Evolutionary conservation across 495 filamentous ascomycete genomes (phyloP), one percentile per base, ranked within the genome.

Genomic region (Xylaria grammica): DNA sequence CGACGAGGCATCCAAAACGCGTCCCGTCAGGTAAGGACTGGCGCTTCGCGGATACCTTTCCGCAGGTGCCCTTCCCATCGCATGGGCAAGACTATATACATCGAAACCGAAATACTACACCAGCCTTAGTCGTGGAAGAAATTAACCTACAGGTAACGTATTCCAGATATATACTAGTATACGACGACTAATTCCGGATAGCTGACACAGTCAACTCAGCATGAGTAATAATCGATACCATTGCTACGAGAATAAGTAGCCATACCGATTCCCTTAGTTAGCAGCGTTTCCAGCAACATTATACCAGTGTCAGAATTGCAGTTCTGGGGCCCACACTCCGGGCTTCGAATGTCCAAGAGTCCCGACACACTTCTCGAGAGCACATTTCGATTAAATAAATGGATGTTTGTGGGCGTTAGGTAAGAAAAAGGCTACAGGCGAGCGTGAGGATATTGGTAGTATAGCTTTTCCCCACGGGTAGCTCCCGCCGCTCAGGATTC

Each of bases 71-170:
- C 13, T 46, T 29, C 15, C 30, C 48, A 17, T 30, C 24, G 22
- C 34, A 15, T 38, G 24, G 6, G 40, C n/a, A 32, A 20, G 15
- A 8, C 15, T 1, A 29, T 4, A 0, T 22, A 19, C 9, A 36
- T 49, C 9, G 20, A 24, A 54, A 27, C 20, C 19, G 20, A 20
- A 53, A 48, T 26, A 20, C 8, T 11, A n/a, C 36, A 45, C 6
- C 4, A 53, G n/a, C 17, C 17, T 57, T 22, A 15, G 17, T 53
- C 32, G 32, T 13, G n/a, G 27, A 52, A 7, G n/a, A 0, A 4
- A 24, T 29, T 17, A 34, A 6, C 30, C 24, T 45, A 22, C 26
- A 50, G 60, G 57, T 60, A 53, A 27, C 34, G 19, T 54, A 42
- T 62, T 15, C 38, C n/a, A 17, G 19, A 27, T 4, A 4, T 30